These are phyloP conservation scores for Cyclocybe aegerita DNA, from an alignment of 768 basidiomycete species.

Conservation along the genomic window DNA sequence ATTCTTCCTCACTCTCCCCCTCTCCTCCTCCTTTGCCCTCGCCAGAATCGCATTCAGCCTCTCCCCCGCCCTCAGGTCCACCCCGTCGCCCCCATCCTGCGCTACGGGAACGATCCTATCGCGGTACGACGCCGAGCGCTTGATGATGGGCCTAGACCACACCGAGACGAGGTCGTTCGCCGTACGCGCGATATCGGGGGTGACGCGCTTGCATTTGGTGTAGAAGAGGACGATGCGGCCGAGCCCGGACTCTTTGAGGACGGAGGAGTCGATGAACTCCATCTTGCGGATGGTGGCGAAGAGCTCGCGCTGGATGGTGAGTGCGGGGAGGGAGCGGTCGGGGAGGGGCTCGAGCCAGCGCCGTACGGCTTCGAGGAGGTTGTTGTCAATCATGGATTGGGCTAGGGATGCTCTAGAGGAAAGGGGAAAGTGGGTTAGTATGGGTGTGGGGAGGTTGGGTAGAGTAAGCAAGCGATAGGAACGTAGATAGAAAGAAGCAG, in stretches of 20 bases:
- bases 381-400: constrained; percentile 94
- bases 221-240: constrained; percentile 94
- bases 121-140: constrained; percentile 80
- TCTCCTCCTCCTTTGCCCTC: constrained; percentile 66
- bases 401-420: constrained; percentile 71
- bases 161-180: constrained; percentile 81
- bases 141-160: constrained; percentile 93
- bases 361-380: constrained; percentile 85
- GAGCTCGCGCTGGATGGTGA: constrained; percentile 94
- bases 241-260: constrained; percentile 88
- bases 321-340: constrained; percentile 87
- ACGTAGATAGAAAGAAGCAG: constrained; percentile 9
- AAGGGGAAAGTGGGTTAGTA: not conserved
- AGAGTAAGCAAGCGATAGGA: too few relatives aligned
- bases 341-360: constrained; percentile 94
- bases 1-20: constrained; percentile 68
- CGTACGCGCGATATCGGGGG: constrained; percentile 73
- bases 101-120: constrained; percentile 69
- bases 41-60: constrained; percentile 70
- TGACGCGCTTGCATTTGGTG: constrained; percentile 91
- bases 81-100: constrained; percentile 36
- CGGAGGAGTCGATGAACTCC: constrained; percentile 87
- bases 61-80: constrained; percentile 43
- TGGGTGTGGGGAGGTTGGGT: too few relatives aligned
- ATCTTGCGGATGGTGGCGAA: constrained; percentile 84